Base-by-base conservation (phyloP, 441 rosid species). In the Pelargonium myrrhifolium region DNA sequence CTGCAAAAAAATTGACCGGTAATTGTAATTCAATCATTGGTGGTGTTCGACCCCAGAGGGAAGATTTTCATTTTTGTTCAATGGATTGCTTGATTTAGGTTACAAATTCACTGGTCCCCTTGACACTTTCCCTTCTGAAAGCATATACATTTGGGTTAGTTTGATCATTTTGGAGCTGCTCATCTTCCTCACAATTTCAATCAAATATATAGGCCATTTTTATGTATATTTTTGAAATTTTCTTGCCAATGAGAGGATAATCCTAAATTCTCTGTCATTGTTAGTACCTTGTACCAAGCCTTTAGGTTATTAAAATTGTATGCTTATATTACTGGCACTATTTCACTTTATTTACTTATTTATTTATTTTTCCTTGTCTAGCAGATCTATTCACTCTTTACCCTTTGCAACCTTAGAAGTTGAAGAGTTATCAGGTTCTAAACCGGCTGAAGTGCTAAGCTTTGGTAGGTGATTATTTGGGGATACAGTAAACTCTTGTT, bases 391-490 rank as follows among this genome's bases (percentile, higher is more conserved):
- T 55, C 88, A 87, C 78, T 83, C 97, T 2, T 66, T 91, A 67
- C 87, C 97, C 58, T 94, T 91, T 71, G 89, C 96, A 20, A 94
- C 96, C 1, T 81, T 92, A 2, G 93, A 94, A 47, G 94, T 79
- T 1, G 96, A 89, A 66, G 89, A 83, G 69, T 69, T 91, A 55
- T 94, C 97, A 2, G 96, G 96, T 73, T 83, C 97, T 76, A 80
- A 80, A 67, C 94, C 96, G 40, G 96, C 92, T 68, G 81, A 87
- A 85, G 99, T 92, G 17, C 83, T 76, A 61, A 94, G 88, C 82
- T 86, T 94, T 65, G 97, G 99, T 94, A 76, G 22, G 84, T 71
- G 61, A 21, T 26, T 56, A 21, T 56, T 35, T 35, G 39, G 39
- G 9, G 9, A 35, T 35, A 35, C 39, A 35, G 39, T 35, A 35